Evolutionary conservation across 352 stramenopile genomes (phyloP).

Genomic region (Globisporangium emineosum): DNA sequence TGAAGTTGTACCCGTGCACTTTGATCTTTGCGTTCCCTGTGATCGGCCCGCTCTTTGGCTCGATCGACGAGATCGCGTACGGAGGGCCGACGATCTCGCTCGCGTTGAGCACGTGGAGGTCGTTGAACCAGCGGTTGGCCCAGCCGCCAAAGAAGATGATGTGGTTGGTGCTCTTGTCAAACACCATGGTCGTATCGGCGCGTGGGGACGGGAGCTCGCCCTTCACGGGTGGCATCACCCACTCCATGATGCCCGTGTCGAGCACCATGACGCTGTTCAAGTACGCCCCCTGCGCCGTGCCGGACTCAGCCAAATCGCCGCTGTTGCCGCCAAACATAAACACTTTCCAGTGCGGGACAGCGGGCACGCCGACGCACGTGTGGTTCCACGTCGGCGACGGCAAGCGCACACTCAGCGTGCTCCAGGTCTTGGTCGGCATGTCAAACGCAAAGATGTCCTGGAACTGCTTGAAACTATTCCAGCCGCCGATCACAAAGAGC

Average conservation of each 20-base stretch:
- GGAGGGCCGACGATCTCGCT: constrained; percentile 94
- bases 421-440: constrained; percentile 85
- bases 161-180: constrained; percentile 87
- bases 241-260: constrained; percentile 88
- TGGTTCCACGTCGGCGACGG: constrained; percentile 92
- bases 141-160: constrained; percentile 96
- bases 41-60: constrained; percentile 91
- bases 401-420: constrained; percentile 44
- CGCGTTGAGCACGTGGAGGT: constrained; percentile 92
- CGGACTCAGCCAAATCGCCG: constrained; percentile 87
- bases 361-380: constrained; percentile 90
- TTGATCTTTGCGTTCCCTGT: constrained; percentile 91
- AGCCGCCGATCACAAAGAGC: constrained; percentile 94
- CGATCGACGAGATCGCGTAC: constrained; percentile 92
- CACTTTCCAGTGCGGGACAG: constrained; percentile 97
- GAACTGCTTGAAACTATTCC: constrained; percentile 96
- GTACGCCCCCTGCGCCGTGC: constrained; percentile 86
- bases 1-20: constrained; percentile 92
- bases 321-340: constrained; percentile 97
- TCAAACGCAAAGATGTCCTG: constrained; percentile 95
- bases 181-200: constrained; percentile 92
- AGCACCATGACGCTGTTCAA: constrained; percentile 90
- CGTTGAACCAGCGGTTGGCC: constrained; percentile 95
- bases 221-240: constrained; percentile 57
- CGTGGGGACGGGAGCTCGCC: constrained; percentile 84